These are phyloP conservation scores for Trichoderma polysporum DNA, from an alignment of 2,329 filamentous ascomycete species.

Conservation along the genomic window DNA sequence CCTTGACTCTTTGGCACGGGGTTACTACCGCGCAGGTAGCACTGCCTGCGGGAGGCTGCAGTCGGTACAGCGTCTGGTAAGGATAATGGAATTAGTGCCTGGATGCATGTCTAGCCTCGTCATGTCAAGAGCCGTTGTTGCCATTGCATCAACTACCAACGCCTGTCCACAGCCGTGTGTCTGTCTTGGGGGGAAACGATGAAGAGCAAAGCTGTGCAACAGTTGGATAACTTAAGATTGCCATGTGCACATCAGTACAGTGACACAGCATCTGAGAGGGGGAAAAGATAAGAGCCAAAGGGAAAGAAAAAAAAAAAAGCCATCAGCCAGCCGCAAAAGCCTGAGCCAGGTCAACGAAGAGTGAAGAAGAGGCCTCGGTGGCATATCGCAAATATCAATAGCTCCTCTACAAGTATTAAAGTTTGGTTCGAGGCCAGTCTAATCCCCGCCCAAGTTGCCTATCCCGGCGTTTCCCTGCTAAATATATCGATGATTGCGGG, in stretches of 20 bases:
- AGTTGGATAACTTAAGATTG: neutral
- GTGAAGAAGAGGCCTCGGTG: neutral
- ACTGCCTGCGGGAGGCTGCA: neutral
- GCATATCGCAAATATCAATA: neutral
- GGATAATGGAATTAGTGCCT: neutral
- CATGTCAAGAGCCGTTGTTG: neutral
- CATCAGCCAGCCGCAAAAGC: neutral
- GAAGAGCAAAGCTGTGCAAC: neutral
- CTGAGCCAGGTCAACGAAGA: neutral
- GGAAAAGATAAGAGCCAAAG: neutral
- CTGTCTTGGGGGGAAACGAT: neutral
- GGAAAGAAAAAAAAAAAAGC: neutral
- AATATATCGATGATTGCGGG: conserved; percentile 14
- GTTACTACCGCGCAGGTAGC: neutral
- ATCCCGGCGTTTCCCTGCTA: conserved; percentile 10
- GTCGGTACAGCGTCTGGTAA: neutral
- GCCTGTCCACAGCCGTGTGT: neutral
- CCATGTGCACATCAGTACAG: conserved; percentile 6
- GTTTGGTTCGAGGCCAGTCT: conserved; percentile 11
- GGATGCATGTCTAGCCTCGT: neutral
- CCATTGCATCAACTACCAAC: neutral
- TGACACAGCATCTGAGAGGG: neutral
- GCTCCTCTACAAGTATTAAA: conserved; percentile 4
- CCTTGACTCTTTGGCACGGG: neutral
- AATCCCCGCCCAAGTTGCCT: conserved; percentile 1